Base-by-base conservation (phyloP, 225 moss, liverwort and hornwort genomes). In the Bryum argenteum region DNA sequence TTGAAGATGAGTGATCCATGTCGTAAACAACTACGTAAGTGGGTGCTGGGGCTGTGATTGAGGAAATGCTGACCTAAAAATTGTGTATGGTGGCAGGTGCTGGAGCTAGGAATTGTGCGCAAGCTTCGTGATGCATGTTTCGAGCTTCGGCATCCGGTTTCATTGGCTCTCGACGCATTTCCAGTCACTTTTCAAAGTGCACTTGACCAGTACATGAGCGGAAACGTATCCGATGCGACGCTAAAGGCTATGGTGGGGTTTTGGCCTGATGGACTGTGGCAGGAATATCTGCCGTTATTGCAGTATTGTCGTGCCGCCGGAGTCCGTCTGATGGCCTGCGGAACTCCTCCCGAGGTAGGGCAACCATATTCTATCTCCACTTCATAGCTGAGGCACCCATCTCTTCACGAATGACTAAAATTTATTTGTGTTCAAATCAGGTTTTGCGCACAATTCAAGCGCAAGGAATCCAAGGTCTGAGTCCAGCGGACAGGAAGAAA, bases 41-140 rank as follows among this genome's bases (percentile, higher is more conserved):
- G 26, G 26, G 26, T 26, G 26, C 26, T 2, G 4, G 26, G 33
- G 33, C 33, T 33, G 33, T 33, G 33, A n/a, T n/a, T n/a, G 66
- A 54, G 74, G 70, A 14, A 66, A 14, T 66, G 44, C 3, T 23
- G 65, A 53, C 54, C 3, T 39, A 8, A 41, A n/a, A 10, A 58
- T 19, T 58, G 80, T 74, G 71, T n/a, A 22, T 15, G 45, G 64
- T 85, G 79, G 65, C 87, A 96, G 96, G 75, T 91, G 67, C 84
- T 96, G 78, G 90, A 93, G 90, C 82, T 96, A 63, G 96, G 90
- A 77, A 91, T 93, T 52, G 76, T 91, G 60, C 82, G 77, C 65
- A 84, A 67, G 47, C 83, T 91, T 60, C 88, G 90, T 9, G 80
- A 91, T 15, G 87, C 79, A 19, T 96, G 96, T 65, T 93, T 93